Evolutionary conservation across 352 stramenopile species (phyloP).

Genomic region (Globisporangium abappressorium): DNA sequence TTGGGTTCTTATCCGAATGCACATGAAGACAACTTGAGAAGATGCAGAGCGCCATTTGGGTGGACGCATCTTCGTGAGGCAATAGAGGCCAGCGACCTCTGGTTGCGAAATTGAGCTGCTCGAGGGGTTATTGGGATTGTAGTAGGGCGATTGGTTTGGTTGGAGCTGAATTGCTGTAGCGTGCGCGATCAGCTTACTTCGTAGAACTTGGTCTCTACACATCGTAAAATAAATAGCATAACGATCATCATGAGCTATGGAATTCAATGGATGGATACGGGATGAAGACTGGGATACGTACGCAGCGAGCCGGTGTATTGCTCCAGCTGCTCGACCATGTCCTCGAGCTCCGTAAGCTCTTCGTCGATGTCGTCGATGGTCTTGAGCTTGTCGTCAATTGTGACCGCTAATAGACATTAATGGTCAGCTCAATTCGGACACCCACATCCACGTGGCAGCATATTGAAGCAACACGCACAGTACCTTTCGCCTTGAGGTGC

Average conservation of each 20-base stretch:
- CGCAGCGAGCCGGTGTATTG: conserved; percentile 71
- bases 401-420: conserved; percentile 24
- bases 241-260: conserved; percentile 6
- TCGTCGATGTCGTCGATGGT: conserved; percentile 83
- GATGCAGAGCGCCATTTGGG: neutral
- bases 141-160: conserved; percentile 10
- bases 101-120: neutral
- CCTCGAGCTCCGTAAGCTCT: conserved; percentile 80
- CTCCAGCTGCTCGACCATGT: conserved; percentile 86
- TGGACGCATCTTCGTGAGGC: neutral
- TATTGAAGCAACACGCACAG: neutral
- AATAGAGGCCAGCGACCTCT: neutral
- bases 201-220: conserved; percentile 71
- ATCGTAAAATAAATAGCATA: conserved; percentile 6
- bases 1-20: neutral
- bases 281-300: conserved; percentile 24
- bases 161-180: too few species aligned
- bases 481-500: conserved; percentile 69
- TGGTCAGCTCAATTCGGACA: neutral
- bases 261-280: neutral
- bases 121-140: neutral
- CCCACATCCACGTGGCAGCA: neutral
- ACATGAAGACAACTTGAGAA: neutral
- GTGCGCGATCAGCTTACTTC: conserved; percentile 27
- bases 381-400: conserved; percentile 73